Evolutionary conservation across 2,329 filamentous ascomycete species (phyloP), one percentile per base, ranked within the genome.

Genomic region (Trichoderma guizhouense): DNA sequence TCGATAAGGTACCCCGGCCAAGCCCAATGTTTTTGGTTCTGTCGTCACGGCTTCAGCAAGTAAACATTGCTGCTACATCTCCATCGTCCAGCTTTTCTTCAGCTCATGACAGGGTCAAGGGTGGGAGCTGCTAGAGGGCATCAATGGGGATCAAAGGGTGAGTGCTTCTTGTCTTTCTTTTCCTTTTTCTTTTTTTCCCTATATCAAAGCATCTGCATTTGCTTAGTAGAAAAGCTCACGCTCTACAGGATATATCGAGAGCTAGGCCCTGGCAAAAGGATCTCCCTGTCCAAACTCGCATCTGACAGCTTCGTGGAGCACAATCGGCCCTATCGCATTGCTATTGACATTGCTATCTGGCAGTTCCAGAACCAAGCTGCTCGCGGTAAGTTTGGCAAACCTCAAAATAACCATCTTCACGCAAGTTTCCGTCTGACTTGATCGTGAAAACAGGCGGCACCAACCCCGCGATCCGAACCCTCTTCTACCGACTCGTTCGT

Each of bases 281-380:
- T 97, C 69, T 92, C 96, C 21, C 86, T 99, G 11, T 90, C 93
- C 39, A 97, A 93, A 78, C 87, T 98, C 65, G 92, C 95, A 34
- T 86, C 94, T 60, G 89, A 94, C 62, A 91, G 93, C 76, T 88
- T 97, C 74, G 89, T 94, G 77, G 82, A 86, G 69, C 90, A 89
- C 12, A 87, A 88, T 28, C 88, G 91, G 2, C 95, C 95, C 0
- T 85, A 98, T 53, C 91, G 95, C 53, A 86, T 99, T 61, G 96
- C 96, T 51, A 92, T 99, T 74, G 96, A 99, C 79, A 92, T 97
- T 76, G 94, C 94, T 3, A 98, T 99, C 79, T 99, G 96, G 96
- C 92, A 97, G 58, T 98, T 97, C 78, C 96, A 99, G 78, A 91
- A 91, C 14, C 94, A 97, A 79, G 91, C 93, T 15, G 93, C 93